These are phyloP conservation scores for Rubia tinctorum DNA, from an alignment of 305 asterid genomes.

Conservation along the genomic window DNA sequence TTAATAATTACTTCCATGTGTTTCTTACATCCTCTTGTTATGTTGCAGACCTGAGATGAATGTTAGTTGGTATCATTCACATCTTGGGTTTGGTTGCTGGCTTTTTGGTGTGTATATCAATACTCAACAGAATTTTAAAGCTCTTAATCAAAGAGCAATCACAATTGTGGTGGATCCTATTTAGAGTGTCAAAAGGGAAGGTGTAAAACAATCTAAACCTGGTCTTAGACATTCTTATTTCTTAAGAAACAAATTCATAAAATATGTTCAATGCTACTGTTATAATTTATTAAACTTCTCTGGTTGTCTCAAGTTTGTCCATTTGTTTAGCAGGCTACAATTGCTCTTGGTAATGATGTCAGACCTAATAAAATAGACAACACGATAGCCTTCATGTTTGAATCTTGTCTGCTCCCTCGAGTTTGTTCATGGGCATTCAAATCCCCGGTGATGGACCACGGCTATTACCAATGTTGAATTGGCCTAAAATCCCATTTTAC, in stretches of 20 bases:
- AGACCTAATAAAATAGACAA: slow-evolving; percentile 48
- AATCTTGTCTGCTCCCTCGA: slow-evolving; percentile 89
- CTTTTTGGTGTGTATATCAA: slow-evolving; percentile 98
- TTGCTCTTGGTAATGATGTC: too few species aligned
- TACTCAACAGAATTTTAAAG: slow-evolving; percentile 99
- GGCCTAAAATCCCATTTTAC: slow-evolving; percentile 90
- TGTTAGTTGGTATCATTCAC: slow-evolving; percentile 99
- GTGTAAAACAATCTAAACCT: too few species aligned
- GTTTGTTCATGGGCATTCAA: slow-evolving; percentile 90
- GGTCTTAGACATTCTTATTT: too few species aligned
- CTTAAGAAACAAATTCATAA: too few species aligned
- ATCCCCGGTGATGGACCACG: slow-evolving; percentile 72
- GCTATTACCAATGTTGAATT: slow-evolving; percentile 94
- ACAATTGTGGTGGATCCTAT: slow-evolving; percentile 99
- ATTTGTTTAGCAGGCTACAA: too few species aligned
- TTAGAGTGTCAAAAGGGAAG: slow-evolving; percentile 99
- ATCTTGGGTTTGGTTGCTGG: slow-evolving; percentile 99
- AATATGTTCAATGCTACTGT: too few species aligned
- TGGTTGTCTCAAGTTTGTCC: too few species aligned
- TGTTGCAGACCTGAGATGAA: slow-evolving; percentile 95
- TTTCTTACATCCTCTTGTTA: too few species aligned
- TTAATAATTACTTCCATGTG: not conserved
- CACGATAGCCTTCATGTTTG: slow-evolving; percentile 97
- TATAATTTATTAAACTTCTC: too few species aligned
- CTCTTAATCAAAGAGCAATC: slow-evolving; percentile 94